phyloP scores from a whole-genome alignment of 768 basidiomycete genomes.

The Boletus rubescentipes region DNA sequence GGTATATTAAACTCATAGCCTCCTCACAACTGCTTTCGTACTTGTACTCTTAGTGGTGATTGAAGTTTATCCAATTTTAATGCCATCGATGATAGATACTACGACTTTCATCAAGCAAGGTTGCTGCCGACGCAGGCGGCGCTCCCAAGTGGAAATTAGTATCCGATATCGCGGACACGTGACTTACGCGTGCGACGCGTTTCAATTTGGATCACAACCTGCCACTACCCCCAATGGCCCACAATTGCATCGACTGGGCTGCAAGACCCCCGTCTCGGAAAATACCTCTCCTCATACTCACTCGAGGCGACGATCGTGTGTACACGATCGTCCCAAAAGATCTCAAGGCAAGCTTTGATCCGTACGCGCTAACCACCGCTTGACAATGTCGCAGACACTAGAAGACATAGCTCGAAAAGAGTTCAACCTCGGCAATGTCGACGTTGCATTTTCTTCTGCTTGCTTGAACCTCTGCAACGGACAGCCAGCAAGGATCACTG shows the following conservation, averaged over 20 bases:
- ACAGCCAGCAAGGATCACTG: conserved; percentile 23
- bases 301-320: conserved; percentile 10
- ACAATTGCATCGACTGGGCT: conserved; percentile 30
- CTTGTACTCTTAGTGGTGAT: too few species aligned
- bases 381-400: conserved; percentile 8
- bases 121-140: too few species aligned
- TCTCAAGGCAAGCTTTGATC: conserved; percentile 11
- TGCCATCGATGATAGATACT: too few species aligned
- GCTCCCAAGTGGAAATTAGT: too few species aligned
- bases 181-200: conserved; percentile 7
- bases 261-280: conserved; percentile 20
- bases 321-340: conserved; percentile 20
- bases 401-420: conserved; percentile 18
- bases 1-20: too few species aligned
- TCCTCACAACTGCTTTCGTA: too few species aligned
- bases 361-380: background rate
- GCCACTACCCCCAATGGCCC: conserved; percentile 5
- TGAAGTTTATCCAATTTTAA: too few species aligned
- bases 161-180: conserved; percentile 13
- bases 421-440: conserved; percentile 20
- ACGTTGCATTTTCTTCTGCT: conserved; percentile 15
- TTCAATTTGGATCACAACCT: background rate
- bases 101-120: too few species aligned
- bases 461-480: conserved; percentile 23
- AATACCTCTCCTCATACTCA: conserved; percentile 20